Evolutionary conservation across 2,329 filamentous ascomycete species (phyloP).

Genomic region (Fusarium palustre): DNA sequence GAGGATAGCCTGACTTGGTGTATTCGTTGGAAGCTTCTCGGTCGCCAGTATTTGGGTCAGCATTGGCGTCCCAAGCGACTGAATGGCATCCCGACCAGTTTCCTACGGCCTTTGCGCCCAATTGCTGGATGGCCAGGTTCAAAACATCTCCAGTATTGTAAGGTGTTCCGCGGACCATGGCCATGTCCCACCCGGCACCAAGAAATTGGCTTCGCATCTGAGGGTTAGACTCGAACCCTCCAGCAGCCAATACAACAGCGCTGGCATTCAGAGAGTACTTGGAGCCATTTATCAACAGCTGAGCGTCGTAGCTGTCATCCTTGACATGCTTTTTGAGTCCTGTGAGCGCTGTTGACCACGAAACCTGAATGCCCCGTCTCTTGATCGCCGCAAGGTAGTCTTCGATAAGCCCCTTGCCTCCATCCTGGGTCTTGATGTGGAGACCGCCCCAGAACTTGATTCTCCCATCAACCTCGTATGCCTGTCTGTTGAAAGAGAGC

Average conservation of each 20-base stretch:
- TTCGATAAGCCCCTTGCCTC: constrained; percentile 14
- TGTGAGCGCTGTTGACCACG: constrained; percentile 11
- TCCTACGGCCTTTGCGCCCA: constrained; percentile 1
- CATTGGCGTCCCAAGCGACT: constrained; percentile 21
- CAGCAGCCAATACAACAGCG: constrained; percentile 11
- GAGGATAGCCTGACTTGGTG: constrained; percentile 22
- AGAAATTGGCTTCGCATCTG: constrained; percentile 65
- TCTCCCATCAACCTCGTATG: constrained; percentile 10
- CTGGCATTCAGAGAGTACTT: background rate
- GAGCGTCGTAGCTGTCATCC: background rate
- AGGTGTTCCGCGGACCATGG: constrained; percentile 45
- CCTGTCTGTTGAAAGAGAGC: constrained; percentile 18
- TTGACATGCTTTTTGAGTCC: background rate
- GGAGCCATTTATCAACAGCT: background rate
- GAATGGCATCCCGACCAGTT: constrained; percentile 22
- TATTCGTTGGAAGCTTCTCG: constrained; percentile 24
- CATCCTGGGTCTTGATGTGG: constrained; percentile 18
- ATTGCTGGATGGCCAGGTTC: background rate
- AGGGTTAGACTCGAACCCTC: constrained; percentile 58
- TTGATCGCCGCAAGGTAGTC: constrained; percentile 18
- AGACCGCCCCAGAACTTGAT: constrained; percentile 25
- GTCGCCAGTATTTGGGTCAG: constrained; percentile 13
- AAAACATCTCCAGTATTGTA: constrained; percentile 28
- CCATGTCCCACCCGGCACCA: constrained; percentile 53
- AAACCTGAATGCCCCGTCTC: background rate